Evolutionary conservation across 2,329 filamentous ascomycete species (phyloP).

Genomic region (Penicillium sp.): DNA sequence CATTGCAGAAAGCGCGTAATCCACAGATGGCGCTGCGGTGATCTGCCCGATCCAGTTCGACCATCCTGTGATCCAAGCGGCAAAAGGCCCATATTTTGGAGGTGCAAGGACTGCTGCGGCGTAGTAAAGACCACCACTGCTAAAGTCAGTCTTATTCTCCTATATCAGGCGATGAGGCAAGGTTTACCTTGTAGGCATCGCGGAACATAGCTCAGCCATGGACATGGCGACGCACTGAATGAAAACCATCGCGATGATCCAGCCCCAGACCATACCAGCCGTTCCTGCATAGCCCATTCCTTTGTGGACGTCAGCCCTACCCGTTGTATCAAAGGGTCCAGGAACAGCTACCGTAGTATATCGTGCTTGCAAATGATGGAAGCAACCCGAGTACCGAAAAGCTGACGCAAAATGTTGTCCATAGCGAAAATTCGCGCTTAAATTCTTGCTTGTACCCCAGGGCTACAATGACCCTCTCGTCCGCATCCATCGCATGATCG

Average conservation of each 20-base stretch:
- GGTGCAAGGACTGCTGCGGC: conserved; percentile 63
- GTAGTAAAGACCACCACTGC: conserved; percentile 62
- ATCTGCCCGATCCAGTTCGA: conserved; percentile 62
- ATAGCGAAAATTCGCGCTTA: conserved; percentile 63
- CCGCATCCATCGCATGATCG: conserved; percentile 31
- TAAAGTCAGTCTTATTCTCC: not conserved
- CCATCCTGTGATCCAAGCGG: conserved; percentile 62
- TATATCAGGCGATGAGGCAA: too few species aligned
- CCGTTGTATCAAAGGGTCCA: not conserved
- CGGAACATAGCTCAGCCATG: conserved; percentile 63
- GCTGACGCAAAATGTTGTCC: conserved; percentile 65
- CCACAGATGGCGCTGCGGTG: conserved; percentile 57
- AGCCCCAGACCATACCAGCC: conserved; percentile 65
- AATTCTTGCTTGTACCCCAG: conserved; percentile 53
- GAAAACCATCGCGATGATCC: conserved; percentile 63
- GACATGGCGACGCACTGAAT: conserved; percentile 61
- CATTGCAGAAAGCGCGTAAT: conserved; percentile 61
- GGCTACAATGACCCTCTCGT: conserved; percentile 37
- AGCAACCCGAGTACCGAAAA: conserved; percentile 64
- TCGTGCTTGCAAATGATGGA: conserved; percentile 61
- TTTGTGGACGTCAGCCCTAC: conserved; percentile 9
- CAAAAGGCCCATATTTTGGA: conserved; percentile 56
- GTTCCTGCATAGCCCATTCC: conserved; percentile 49
- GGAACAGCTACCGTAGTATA: conserved; percentile 54
- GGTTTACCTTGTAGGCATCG: conserved; percentile 62